These are phyloP conservation scores for Nematocida homosporus DNA, from an alignment of 371 early-diverging fungal genomes.

Conservation along the genomic window DNA sequence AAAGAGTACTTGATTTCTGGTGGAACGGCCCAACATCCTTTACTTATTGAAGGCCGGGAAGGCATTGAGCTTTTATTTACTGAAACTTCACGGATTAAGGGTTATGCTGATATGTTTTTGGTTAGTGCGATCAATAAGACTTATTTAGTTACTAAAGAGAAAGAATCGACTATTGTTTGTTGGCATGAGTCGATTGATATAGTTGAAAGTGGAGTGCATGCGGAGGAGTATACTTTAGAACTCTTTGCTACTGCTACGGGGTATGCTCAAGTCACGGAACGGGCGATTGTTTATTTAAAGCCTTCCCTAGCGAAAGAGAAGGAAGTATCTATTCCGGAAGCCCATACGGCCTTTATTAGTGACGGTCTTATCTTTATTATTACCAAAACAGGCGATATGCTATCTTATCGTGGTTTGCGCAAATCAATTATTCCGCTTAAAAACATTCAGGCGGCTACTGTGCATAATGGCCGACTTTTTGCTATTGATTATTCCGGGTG, in stretches of 20 bases:
- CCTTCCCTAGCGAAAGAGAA: conserved; percentile 10
- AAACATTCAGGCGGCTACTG: neutral
- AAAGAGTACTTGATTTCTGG: conserved; percentile 10
- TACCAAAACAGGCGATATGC: conserved; percentile 15
- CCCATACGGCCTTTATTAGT: neutral
- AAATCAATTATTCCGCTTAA: conserved; percentile 1
- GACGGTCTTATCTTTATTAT: conserved; percentile 4
- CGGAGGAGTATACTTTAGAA: neutral
- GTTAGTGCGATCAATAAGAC: neutral
- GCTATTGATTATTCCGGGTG: neutral
- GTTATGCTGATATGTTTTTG: conserved; percentile 33
- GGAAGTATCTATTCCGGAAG: neutral
- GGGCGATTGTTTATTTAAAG: conserved; percentile 3
- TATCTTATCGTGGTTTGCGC: conserved; percentile 3
- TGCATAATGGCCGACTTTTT: neutral
- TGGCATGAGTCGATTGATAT: conserved; percentile 17
- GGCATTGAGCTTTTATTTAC: conserved; percentile 14
- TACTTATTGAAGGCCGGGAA: conserved; percentile 20
- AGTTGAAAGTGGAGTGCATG: conserved; percentile 1
- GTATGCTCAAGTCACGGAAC: conserved; percentile 38
- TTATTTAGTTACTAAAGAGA: conserved; percentile 38
- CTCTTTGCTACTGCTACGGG: neutral
- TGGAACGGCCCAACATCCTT: conserved; percentile 1
- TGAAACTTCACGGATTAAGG: conserved; percentile 22
- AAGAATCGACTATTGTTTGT: conserved; percentile 18